Evolutionary conservation across 768 basidiomycete species (phyloP).

Genomic region (Mycena vitilis): DNA sequence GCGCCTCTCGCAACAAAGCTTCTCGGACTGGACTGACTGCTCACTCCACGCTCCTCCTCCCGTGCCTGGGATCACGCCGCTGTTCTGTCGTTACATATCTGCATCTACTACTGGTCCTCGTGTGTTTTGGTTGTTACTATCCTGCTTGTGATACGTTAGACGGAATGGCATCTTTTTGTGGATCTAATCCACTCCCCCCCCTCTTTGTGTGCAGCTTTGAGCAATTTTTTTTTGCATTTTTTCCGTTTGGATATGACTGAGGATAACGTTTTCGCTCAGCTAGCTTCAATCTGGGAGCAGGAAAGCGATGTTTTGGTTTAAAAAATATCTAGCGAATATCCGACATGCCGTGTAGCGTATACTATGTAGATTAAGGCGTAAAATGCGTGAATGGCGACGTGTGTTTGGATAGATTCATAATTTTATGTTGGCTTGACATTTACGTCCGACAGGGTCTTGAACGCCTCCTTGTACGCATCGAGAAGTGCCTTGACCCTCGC

Average conservation of each 20-base stretch:
- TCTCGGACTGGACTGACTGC: slow-evolving; percentile 33
- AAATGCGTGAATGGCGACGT: slow-evolving; percentile 14
- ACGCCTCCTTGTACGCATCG: slow-evolving; percentile 96
- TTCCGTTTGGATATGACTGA: no score
- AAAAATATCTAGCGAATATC: not conserved
- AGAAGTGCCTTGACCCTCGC: slow-evolving; percentile 92
- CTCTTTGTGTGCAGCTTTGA: not conserved
- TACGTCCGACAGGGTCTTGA: slow-evolving; percentile 87
- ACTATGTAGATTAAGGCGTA: slow-evolving; percentile 22
- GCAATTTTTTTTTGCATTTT: no score
- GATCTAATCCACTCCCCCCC: slow-evolving; percentile 23
- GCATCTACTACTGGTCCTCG: slow-evolving; percentile 33
- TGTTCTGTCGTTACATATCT: slow-evolving; percentile 31
- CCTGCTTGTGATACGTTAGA: slow-evolving; percentile 37
- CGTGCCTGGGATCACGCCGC: slow-evolving; percentile 32
- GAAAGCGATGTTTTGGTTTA: not conserved
- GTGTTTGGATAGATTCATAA: not conserved
- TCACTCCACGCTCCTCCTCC: slow-evolving; percentile 32
- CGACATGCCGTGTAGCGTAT: slow-evolving; percentile 24
- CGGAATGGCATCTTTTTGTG: slow-evolving; percentile 37
- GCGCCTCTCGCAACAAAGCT: slow-evolving; percentile 17
- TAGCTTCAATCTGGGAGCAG: not conserved
- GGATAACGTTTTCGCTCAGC: no score
- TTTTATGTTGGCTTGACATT: slow-evolving; percentile 72
- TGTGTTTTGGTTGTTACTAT: slow-evolving; percentile 36